These are phyloP conservation scores for Austroboletus eburneus DNA, from an alignment of 768 basidiomycete species.

Conservation along the genomic window DNA sequence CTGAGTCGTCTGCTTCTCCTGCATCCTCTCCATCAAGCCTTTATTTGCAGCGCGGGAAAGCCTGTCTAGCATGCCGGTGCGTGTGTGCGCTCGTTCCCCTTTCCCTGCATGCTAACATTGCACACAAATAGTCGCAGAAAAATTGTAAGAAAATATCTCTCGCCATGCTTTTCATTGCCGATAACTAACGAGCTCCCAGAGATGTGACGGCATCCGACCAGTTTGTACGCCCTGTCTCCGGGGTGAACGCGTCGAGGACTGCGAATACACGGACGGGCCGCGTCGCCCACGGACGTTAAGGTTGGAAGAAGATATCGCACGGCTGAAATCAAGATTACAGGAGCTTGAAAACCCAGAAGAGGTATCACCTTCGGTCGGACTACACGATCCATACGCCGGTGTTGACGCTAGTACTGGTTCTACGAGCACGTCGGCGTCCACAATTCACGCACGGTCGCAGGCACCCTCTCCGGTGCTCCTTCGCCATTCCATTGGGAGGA, in stretches of 20 bases:
- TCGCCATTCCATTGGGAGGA: not conserved
- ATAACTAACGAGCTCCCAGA: conserved; percentile 37
- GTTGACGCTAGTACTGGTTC: not conserved
- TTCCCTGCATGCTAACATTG: not conserved
- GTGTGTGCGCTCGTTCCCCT: conserved; percentile 4
- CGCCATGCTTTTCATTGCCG: no score
- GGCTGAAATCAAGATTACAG: conserved; percentile 52
- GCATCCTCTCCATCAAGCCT: conserved; percentile 1
- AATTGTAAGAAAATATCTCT: conserved; percentile 37
- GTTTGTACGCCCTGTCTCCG: conserved; percentile 59
- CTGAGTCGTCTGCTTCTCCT: not conserved
- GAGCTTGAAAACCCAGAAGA: conserved; percentile 54
- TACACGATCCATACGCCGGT: conserved; percentile 46
- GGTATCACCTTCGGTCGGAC: conserved; percentile 42
- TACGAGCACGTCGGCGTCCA: not conserved
- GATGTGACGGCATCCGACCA: conserved; percentile 65
- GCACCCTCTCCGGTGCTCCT: not conserved
- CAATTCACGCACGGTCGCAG: not conserved
- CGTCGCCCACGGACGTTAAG: conserved; percentile 56
- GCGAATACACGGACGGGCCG: conserved; percentile 66
- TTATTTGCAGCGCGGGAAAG: conserved; percentile 44
- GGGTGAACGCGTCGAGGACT: conserved; percentile 59
- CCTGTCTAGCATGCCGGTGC: conserved; percentile 51
- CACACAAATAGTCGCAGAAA: conserved; percentile 40
- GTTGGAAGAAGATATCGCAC: conserved; percentile 55